A percentile compares a stretch with the other conserved stretches of the same genome.
These are phyloP conservation scores for Pistacia atlantica DNA, from an alignment of 345 rosid genomes.

Conservation along the genomic window DNA sequence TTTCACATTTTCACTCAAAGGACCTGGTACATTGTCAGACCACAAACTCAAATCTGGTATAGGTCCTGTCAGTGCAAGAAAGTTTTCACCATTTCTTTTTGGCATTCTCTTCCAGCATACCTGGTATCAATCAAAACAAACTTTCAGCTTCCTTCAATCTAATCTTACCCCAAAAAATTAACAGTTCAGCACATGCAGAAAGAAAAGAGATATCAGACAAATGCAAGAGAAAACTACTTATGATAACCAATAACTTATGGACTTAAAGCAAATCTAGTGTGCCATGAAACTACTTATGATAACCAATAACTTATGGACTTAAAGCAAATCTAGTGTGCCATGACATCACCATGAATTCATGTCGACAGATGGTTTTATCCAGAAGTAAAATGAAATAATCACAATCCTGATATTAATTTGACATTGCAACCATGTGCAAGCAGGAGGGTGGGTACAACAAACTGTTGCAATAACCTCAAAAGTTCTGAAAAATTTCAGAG, in stretches of 20 bases:
- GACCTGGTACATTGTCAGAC: conserved; percentile 58
- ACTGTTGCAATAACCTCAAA: not conserved
- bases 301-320: not conserved
- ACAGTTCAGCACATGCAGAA: not conserved
- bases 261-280: too few relatives aligned
- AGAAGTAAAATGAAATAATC: too few relatives aligned
- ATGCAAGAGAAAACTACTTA: not conserved
- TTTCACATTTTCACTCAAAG: conserved; percentile 51
- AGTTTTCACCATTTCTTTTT: conserved; percentile 53
- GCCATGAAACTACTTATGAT: not conserved
- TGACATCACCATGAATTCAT: not conserved
- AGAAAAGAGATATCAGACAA: not conserved
- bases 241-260: not conserved
- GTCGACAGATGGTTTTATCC: not conserved
- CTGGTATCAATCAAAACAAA: conserved; percentile 35
- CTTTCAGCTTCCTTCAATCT: conserved; percentile 5
- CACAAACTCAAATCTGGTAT: conserved; percentile 64
- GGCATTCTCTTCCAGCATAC: conserved; percentile 75
- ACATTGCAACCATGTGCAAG: not conserved
- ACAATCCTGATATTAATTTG: not conserved
- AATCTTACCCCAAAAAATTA: not conserved
- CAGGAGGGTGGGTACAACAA: not conserved
- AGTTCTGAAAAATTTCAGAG: not conserved
- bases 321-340: too few relatives aligned
- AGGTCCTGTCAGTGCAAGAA: conserved; percentile 71